phyloP scores from a whole-genome alignment of 164 flowering plant genomes.

The Taxillus chinensis region DNA sequence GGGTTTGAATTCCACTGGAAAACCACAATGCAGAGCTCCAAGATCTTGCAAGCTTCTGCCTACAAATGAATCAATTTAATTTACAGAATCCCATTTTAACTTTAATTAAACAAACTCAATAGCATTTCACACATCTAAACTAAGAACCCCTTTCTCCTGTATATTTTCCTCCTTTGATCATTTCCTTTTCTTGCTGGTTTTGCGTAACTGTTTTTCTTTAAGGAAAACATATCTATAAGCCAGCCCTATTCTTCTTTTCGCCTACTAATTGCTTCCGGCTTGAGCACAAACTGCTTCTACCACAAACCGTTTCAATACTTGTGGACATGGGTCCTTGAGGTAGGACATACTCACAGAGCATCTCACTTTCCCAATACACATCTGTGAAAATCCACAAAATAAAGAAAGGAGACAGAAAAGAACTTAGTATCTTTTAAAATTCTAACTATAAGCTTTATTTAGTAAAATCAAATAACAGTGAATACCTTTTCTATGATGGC shows the following conservation, averaged over 20 bases:
- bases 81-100: no score
- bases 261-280: slow-evolving; percentile 17
- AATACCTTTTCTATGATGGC: slow-evolving; percentile 60
- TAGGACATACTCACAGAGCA: slow-evolving; percentile 71
- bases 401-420: background rate
- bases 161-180: slow-evolving; percentile 3
- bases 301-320: slow-evolving; percentile 64
- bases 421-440: no score
- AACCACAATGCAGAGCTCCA: no score
- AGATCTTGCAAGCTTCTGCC: no score
- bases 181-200: slow-evolving; percentile 1
- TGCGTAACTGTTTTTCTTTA: slow-evolving; percentile 7
- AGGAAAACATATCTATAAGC: background rate
- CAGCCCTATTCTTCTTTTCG: background rate
- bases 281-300: slow-evolving; percentile 71
- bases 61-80: no score
- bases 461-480: no score
- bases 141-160: background rate
- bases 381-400: slow-evolving; percentile 29
- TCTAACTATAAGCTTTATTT: background rate
- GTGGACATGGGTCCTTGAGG: slow-evolving; percentile 75
- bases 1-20: no score
- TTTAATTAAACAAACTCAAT: no score
- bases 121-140: no score
- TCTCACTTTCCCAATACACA: slow-evolving; percentile 60